Base-by-base conservation (phyloP, 1,284 basidiomycete species). In the Athelia psychrophila region DNA sequence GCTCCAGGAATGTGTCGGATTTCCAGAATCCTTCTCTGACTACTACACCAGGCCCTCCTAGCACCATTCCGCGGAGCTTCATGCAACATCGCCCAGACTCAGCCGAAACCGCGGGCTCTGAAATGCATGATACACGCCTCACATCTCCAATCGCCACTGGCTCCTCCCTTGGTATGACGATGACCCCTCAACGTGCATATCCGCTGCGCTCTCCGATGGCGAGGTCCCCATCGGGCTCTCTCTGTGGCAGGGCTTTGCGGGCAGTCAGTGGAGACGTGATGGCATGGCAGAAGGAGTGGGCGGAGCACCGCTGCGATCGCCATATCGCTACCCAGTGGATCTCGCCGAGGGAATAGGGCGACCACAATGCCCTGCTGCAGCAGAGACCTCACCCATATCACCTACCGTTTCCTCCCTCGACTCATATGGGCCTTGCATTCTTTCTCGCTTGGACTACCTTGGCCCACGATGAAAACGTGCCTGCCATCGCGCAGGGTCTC, bases 161-260 rank as follows among this genome's bases (percentile, higher is more conserved):
- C 44, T 1, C 65, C 72, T 4, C 69, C 72, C 18, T 54, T 35
- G n/a, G 12, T 30, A 30, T 30, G 27, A 18, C 60, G 59, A 20
- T 56, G 59, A 12, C 61, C 65, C n/a, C 54, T 54, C 2, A 66
- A 56, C 46, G 16, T 61, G 62, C 24, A 56, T 69, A 25, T 72
- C 70, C 1, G 49, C 62, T 5, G 67, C 60, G 2, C 54, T 72
- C 44, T 78, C 75, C 3, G 85, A 87, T 54, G 85, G 80, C 3
- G 81, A 80, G 50, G 70, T 78, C 2, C 85, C 82, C 0, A 89
- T 90, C 47, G 87, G 1, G 87, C 67, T 89, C 10, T 81, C 81
- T 0, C 68, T 89, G 46, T 68, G 90, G 50, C 80, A 83, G 55
- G 76, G 76, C 27, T 66, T 86, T 49, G 69, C 66, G 24, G 62